Evolutionary conservation across 805 yeast species (phyloP), one percentile per base, ranked within the genome.

Genomic region (Candida sonorensis): DNA sequence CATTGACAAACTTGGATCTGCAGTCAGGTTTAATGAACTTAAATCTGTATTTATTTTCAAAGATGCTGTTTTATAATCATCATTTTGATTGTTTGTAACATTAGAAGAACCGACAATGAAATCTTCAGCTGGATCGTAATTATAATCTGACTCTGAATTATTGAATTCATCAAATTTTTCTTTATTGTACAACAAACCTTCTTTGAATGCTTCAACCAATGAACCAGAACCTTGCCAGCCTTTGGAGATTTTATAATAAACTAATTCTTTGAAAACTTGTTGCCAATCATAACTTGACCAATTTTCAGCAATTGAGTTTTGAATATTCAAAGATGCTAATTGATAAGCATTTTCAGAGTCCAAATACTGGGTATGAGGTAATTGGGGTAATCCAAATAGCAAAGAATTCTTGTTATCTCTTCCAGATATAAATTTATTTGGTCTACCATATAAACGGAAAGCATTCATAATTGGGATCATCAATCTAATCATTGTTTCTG

Each of bases 361-460:
- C 30, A 82, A 48, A 40, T 78, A 77, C 44, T 75, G 72, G 20
- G 76, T 73, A 37, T 69, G 75, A 3, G 94, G 94, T 46, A 83
- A 64, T 15, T 77, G 72, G 5, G 94, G 94, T 38, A 82, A 62
- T 0, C 80, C 90, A 60, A 80, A 82, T 21, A 82, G 58, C 46
- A 82, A 51, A 2, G 85, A 77, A 2, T 61, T 46, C 13, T 61
- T 55, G 17, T 36, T 22, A 23, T 38, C 37, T 31, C 30, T 21
- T 14, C 30, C 19, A 8, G 31, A 72, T 35, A 67, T 62, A 41
- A 82, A 66, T 42, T 67, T 75, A 26, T 64, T 61, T 1, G 94
- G 92, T 43, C 92, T 66, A 7, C 94, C 94, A 47, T 82, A 82
- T 29, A 82, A 53, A 48, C 68, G 71, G 57, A 81, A 82, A 4